phyloP scores from a whole-genome alignment of 1,284 basidiomycete species.

The Sporisorium graminicola region DNA sequence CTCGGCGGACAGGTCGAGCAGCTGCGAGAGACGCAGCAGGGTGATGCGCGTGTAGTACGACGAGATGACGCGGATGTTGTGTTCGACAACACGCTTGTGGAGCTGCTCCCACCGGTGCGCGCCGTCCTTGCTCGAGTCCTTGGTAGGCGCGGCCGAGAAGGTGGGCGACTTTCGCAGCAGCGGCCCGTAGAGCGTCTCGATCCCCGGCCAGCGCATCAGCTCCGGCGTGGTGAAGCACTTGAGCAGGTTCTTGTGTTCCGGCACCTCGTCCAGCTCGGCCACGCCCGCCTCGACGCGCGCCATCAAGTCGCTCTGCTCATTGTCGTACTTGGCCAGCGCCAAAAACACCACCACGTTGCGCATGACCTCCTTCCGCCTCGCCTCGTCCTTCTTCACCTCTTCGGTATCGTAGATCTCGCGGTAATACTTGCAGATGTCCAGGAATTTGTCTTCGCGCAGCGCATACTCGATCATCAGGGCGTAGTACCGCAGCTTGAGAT shows the following conservation, averaged over 20 bases:
- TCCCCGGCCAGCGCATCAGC: slow-evolving; percentile 98
- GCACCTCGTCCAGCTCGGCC: slow-evolving; percentile 80
- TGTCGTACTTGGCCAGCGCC: slow-evolving; percentile 90
- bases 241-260: slow-evolving; percentile 89
- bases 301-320: slow-evolving; percentile 97
- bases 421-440: slow-evolving; percentile 95
- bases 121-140: slow-evolving; percentile 67
- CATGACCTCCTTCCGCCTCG: slow-evolving; percentile 60
- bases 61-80: slow-evolving; percentile 95
- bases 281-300: slow-evolving; percentile 82
- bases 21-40: slow-evolving; percentile 81
- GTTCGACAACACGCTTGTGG: slow-evolving; percentile 95
- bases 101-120: slow-evolving; percentile 93
- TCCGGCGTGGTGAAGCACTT: slow-evolving; percentile 97
- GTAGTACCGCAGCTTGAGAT: slow-evolving; percentile 95
- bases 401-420: slow-evolving; percentile 97
- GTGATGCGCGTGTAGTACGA: slow-evolving; percentile 96
- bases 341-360: slow-evolving; percentile 92
- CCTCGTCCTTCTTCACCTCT: slow-evolving; percentile 79
- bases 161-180: slow-evolving; percentile 84
- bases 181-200: slow-evolving; percentile 87
- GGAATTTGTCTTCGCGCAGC: slow-evolving; percentile 84
- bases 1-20: slow-evolving; percentile 85
- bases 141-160: slow-evolving; percentile 72
- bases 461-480: slow-evolving; percentile 96